A percentile compares a stretch with the other conserved stretches of the same genome.
These are phyloP conservation scores for Massarina eburnea DNA, from an alignment of 2,329 filamentous ascomycete genomes.

Conservation along the genomic window DNA sequence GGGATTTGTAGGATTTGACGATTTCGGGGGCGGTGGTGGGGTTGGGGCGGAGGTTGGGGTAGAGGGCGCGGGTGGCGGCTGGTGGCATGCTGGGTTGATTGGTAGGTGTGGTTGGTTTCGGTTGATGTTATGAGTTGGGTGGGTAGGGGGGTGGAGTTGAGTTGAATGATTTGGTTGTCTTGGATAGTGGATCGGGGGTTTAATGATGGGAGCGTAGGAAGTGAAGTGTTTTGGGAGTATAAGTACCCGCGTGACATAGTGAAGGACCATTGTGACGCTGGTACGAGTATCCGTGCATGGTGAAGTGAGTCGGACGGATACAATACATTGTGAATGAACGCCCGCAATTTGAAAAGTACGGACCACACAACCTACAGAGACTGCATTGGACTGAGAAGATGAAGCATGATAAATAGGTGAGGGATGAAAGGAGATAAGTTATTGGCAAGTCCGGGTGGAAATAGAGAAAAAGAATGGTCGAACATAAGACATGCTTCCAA, in stretches of 20 bases:
- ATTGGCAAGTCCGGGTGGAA: neutral
- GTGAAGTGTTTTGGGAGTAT: conserved; percentile 6
- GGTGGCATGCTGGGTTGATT: neutral
- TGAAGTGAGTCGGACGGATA: neutral
- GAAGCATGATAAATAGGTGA: no score
- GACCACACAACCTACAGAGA: neutral
- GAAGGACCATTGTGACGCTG: neutral
- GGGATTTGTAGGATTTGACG: conserved; percentile 1
- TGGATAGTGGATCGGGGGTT: no score
- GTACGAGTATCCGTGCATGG: neutral
- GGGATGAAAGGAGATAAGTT: neutral
- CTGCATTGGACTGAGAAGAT: no score
- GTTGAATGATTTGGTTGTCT: neutral
- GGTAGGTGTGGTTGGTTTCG: no score
- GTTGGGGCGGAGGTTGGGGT: neutral
- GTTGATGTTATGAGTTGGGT: no score
- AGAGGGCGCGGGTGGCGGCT: neutral
- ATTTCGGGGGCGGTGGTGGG: neutral
- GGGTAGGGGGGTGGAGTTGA: no score
- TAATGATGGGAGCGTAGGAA: neutral
- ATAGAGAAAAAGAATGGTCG: neutral
- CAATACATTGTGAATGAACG: neutral
- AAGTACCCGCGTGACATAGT: neutral
- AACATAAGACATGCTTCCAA: neutral
- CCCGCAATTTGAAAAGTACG: no score